Conservation (phyloP, 2,329 filamentous ascomycete genomes). For the Talaromyces amestolkiae region DNA sequence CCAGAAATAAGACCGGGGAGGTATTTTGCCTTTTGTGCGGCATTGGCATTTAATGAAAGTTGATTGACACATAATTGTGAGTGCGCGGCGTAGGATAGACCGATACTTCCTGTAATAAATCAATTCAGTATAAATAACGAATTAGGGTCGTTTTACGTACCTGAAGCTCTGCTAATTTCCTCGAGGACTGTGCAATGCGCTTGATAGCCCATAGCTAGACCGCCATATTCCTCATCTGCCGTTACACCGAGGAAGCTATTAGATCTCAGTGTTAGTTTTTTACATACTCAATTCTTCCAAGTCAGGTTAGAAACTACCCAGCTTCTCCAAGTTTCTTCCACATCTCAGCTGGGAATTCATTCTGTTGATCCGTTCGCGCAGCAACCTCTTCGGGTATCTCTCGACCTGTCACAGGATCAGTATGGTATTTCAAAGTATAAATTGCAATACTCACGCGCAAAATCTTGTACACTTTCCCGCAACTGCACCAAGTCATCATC, state of each 20-base stretch:
- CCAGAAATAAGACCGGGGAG: slow-evolving; percentile 80
- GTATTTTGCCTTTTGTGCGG: slow-evolving; percentile 75
- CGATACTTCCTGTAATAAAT: slow-evolving; percentile 46
- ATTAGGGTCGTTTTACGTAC: slow-evolving; percentile 29
- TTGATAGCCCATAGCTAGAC: slow-evolving; percentile 89
- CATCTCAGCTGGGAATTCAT: slow-evolving; percentile 86
- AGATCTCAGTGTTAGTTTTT: background rate
- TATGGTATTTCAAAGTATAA: too few relatives aligned
- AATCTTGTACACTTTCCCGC: slow-evolving; percentile 81
- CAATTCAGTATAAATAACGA: slow-evolving; percentile 20
- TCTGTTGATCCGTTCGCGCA: slow-evolving; percentile 74
- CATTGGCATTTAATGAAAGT: slow-evolving; percentile 79
- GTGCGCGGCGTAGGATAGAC: slow-evolving; percentile 90
- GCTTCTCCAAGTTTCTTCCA: slow-evolving; percentile 92
- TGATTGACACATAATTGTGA: slow-evolving; percentile 97
- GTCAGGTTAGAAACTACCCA: slow-evolving; percentile 44
- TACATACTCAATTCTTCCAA: background rate
- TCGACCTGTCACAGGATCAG: slow-evolving; percentile 51
- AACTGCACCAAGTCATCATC: slow-evolving; percentile 74
- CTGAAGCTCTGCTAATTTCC: slow-evolving; percentile 84
- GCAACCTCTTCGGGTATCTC: slow-evolving; percentile 85
- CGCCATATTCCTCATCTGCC: slow-evolving; percentile 87
- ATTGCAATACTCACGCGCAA: slow-evolving; percentile 55
- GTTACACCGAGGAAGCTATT: slow-evolving; percentile 83
- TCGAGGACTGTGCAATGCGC: slow-evolving; percentile 95